Percentiles rank a stretch among this genome's conserved stretches.
Conservation (phyloP, 768 basidiomycete genomes). For the Tremella mesenterica region DNA sequence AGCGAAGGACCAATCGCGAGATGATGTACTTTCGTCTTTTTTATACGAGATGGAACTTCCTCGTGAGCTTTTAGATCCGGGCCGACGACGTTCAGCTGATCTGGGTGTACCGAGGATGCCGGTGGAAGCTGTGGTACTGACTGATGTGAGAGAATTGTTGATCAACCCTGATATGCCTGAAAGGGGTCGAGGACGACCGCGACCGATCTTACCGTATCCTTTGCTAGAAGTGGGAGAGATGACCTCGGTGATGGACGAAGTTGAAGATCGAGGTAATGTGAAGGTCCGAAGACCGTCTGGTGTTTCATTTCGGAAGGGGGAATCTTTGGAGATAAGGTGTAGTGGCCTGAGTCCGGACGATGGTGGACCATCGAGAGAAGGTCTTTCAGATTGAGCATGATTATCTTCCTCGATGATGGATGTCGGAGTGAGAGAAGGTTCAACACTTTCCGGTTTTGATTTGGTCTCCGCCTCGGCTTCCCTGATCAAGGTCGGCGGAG, state of each 20-base stretch:
- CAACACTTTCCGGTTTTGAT: neutral
- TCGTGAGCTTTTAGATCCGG: constrained; percentile 10
- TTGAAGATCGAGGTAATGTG: constrained; percentile 14
- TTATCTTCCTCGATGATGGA: neutral
- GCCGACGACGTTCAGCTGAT: constrained; percentile 4
- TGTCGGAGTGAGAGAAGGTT: constrained; percentile 2
- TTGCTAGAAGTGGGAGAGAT: constrained; percentile 20
- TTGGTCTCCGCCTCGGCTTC: neutral
- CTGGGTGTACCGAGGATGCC: constrained; percentile 16
- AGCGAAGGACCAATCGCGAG: constrained; percentile 15
- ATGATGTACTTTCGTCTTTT: constrained; percentile 23
- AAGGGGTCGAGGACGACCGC: constrained; percentile 32
- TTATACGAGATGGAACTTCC: constrained; percentile 33
- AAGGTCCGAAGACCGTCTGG: constrained; percentile 14
- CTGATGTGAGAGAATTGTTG: neutral
- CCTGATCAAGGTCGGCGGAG: neutral
- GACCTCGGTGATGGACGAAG: constrained; percentile 7
- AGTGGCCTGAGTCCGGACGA: constrained; percentile 15
- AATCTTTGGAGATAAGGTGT: constrained; percentile 6
- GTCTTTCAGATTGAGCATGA: too few species aligned
- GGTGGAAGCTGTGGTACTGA: constrained; percentile 11
- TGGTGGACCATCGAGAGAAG: too few species aligned
- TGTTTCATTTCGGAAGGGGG: constrained; percentile 3
- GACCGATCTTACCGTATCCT: constrained; percentile 31
- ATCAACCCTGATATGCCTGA: constrained; percentile 10